phyloP scores from a whole-genome alignment of 1,139 yeast species.

The Sugiyamaella novakii region DNA sequence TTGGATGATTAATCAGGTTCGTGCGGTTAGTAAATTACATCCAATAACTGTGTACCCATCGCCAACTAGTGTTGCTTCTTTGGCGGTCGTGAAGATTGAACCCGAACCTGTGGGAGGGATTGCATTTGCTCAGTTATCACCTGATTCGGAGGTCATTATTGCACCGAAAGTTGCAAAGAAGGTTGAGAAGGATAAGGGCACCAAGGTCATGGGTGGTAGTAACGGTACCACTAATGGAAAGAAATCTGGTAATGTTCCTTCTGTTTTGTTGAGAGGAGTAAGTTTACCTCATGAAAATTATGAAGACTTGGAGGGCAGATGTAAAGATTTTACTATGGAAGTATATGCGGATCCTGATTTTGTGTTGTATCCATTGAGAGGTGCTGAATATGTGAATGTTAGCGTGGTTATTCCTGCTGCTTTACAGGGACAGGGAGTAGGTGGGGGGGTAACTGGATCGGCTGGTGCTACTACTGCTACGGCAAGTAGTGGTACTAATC shows the following conservation, averaged over 20 bases:
- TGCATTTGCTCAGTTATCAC: slow-evolving; percentile 60
- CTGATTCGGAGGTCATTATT: slow-evolving; percentile 77
- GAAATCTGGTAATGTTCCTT: slow-evolving; percentile 37
- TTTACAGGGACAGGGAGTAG: slow-evolving; percentile 15
- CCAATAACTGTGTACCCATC: slow-evolving; percentile 72
- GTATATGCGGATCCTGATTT: slow-evolving; percentile 51
- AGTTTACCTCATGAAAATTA: slow-evolving; percentile 53
- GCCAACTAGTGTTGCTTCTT: slow-evolving; percentile 61
- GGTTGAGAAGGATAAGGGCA: slow-evolving; percentile 19
- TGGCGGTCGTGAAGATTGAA: slow-evolving; percentile 64
- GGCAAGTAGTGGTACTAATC: neutral
- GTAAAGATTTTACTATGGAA: slow-evolving; percentile 39
- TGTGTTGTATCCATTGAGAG: slow-evolving; percentile 41
- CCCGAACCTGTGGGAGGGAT: slow-evolving; percentile 41
- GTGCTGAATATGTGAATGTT: slow-evolving; percentile 57
- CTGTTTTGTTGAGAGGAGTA: slow-evolving; percentile 56
- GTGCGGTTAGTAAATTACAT: slow-evolving; percentile 69
- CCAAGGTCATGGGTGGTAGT: slow-evolving; percentile 6
- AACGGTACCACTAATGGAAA: slow-evolving; percentile 6
- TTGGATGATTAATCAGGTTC: slow-evolving; percentile 72
- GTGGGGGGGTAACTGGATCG: slow-evolving; percentile 5
- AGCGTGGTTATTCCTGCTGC: slow-evolving; percentile 49
- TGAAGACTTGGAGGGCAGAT: slow-evolving; percentile 14
- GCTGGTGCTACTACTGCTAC: slow-evolving; percentile 39
- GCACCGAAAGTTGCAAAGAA: slow-evolving; percentile 69